Conservation (phyloP, 2,329 filamentous ascomycete genomes). For the Neonectria sp. region DNA sequence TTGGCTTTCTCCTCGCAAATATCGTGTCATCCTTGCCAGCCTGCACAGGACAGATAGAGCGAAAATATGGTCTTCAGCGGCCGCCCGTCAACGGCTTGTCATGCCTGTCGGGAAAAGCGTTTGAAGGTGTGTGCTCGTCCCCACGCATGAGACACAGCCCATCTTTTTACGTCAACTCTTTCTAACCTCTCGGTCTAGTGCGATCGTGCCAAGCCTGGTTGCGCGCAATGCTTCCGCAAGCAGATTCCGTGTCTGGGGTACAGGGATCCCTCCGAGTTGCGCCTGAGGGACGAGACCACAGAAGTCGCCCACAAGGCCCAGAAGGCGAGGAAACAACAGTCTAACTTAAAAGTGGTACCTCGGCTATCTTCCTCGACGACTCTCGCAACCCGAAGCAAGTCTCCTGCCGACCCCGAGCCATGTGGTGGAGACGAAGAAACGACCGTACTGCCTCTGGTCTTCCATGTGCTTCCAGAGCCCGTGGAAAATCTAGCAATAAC, state of each 20-base stretch:
- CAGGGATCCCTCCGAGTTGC: conserved; percentile 42
- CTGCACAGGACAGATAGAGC: neutral
- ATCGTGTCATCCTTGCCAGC: neutral
- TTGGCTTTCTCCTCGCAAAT: neutral
- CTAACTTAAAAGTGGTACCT: too few species aligned
- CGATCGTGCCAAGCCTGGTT: conserved; percentile 43
- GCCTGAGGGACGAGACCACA: conserved; percentile 47
- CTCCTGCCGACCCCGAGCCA: too few species aligned
- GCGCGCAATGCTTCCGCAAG: conserved; percentile 49
- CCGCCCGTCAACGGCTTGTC: conserved; percentile 48
- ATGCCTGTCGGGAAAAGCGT: conserved; percentile 45
- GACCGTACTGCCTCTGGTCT: neutral
- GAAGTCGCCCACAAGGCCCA: conserved; percentile 39
- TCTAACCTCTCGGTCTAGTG: conserved; percentile 37
- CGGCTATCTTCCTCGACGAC: too few species aligned
- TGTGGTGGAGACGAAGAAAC: neutral
- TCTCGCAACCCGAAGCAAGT: neutral
- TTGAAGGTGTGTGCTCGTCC: conserved; percentile 39
- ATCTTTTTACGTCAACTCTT: too few species aligned
- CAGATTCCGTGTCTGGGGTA: conserved; percentile 45
- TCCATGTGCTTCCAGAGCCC: conserved; percentile 16
- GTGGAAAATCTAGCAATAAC: conserved; percentile 33
- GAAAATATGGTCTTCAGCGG: conserved; percentile 49
- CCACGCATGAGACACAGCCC: too few species aligned
- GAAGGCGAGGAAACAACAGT: neutral